Base-by-base conservation (phyloP, 2,329 filamentous ascomycete genomes). In the Epichloe amarillans region DNA sequence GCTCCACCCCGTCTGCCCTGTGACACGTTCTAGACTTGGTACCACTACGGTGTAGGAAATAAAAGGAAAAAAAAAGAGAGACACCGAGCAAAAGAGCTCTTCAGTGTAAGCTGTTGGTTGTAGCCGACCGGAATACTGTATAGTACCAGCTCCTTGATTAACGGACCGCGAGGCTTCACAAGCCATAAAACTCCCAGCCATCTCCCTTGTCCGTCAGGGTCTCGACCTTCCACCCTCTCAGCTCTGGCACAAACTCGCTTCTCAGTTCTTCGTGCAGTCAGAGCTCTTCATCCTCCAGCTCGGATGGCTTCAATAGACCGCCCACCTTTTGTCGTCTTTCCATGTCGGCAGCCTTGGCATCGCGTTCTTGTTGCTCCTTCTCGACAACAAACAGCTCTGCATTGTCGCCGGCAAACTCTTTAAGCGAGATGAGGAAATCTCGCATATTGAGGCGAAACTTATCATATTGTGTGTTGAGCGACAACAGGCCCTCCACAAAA, bases 331-430 rank as follows among this genome's bases (percentile, higher is more conserved):
- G 87, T 55, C 88, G 83, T 58, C 91, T 84, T 69, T 96, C 88
- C 61, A 90, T 83, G 66, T 98, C 94, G 21, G 88, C 86, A 46
- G 85, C 83, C 66, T 90, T 88, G 45, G 86, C 87, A 60, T 91
- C 87, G 57, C 82, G 82, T 54, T 91, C 84, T 56, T 89, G 88
- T 67, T 94, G 86, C 69, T 98, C 93, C 67, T 95, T 89, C 68
- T 98, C 93, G 52, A 95, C 90, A 4, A 86, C 82, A 68, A 86
- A 98, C 10, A 98, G 77, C 64, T 98, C 93, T 1, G 91, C 82
- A 61, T 97, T 96, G 69, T 98, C 93, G 49, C 88, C 93, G 1
- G 88, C 83, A 56, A 97, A 98, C 69, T 98, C 94, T 71, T 96
- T 95, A 59, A 98, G 75, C 21, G 90, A 94, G 61, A 98, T 95